Percentiles rank a stretch among this genome's conserved stretches.
Conservation (phyloP, 2,329 filamentous ascomycete species). For the Celoporthe dispersa region DNA sequence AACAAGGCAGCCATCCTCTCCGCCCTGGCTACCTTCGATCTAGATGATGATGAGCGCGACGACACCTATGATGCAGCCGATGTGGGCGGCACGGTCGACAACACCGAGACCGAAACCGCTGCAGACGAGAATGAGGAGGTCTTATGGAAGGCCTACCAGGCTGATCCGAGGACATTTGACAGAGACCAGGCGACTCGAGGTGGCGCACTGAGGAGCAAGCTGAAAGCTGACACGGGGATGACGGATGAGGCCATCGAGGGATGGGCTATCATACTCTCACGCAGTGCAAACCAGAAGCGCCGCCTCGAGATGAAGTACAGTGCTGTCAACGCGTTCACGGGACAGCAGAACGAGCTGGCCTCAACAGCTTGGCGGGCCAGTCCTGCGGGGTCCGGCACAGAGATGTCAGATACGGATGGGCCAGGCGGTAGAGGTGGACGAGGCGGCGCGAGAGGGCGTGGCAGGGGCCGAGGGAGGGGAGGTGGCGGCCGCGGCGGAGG, state of each 20-base stretch:
- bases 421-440: slow-evolving; percentile 48
- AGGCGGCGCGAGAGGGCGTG: slow-evolving; percentile 50
- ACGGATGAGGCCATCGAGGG: slow-evolving; percentile 94
- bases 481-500: slow-evolving; percentile 58
- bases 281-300: slow-evolving; percentile 71
- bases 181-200: slow-evolving; percentile 73
- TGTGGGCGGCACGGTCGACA: slow-evolving; percentile 86
- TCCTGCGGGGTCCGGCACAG: slow-evolving; percentile 58
- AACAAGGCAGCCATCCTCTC: slow-evolving; percentile 87
- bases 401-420: slow-evolving; percentile 57
- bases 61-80: slow-evolving; percentile 95
- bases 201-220: slow-evolving; percentile 60
- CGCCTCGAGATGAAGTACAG: slow-evolving; percentile 73
- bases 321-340: slow-evolving; percentile 55
- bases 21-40: slow-evolving; percentile 86
- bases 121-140: slow-evolving; percentile 67
- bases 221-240: slow-evolving; percentile 82
- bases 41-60: slow-evolving; percentile 93
- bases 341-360: slow-evolving; percentile 67
- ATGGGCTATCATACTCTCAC: slow-evolving; percentile 84
- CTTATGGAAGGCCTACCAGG: slow-evolving; percentile 74
- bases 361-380: slow-evolving; percentile 68
- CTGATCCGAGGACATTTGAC: slow-evolving; percentile 67
- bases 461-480: slow-evolving; percentile 40
- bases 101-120: slow-evolving; percentile 45